A percentile compares a stretch with the other conserved stretches of the same genome.
Conservation (phyloP, 768 basidiomycete genomes). For the Fomitopsis pulvina region DNA sequence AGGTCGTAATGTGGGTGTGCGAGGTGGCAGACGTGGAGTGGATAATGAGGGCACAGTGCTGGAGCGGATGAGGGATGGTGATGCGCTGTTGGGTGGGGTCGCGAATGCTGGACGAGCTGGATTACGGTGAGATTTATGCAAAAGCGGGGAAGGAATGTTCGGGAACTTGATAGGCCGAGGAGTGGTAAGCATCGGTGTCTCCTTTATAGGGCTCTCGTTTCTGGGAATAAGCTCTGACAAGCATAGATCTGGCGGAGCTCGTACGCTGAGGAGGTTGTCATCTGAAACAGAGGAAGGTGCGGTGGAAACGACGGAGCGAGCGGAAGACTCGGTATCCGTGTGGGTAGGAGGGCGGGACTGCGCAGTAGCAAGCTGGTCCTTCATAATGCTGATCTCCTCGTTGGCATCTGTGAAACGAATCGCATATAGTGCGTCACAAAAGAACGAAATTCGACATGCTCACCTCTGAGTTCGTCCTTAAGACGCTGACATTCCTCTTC, state of each 20-base stretch:
- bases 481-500: constrained; percentile 90
- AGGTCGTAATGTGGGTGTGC: constrained; percentile 26
- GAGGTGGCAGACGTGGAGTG: constrained; percentile 32
- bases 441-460: constrained; percentile 8
- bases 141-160: constrained; percentile 13
- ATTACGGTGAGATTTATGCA: constrained; percentile 47
- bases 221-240: constrained; percentile 48
- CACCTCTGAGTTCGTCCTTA: constrained; percentile 91
- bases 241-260: constrained; percentile 54
- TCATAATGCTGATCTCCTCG: constrained; percentile 77
- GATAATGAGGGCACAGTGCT: constrained; percentile 48
- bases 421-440: background rate
- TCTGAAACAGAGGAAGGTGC: constrained; percentile 34
- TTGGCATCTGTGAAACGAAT: constrained; percentile 59
- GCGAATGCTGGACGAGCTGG: constrained; percentile 32
- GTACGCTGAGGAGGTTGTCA: constrained; percentile 53
- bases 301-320: constrained; percentile 20
- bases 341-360: constrained; percentile 22
- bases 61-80: constrained; percentile 50
- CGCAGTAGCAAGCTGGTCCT: constrained; percentile 56
- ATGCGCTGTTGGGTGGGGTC: constrained; percentile 32
- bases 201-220: constrained; percentile 31
- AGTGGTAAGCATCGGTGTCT: constrained; percentile 23
- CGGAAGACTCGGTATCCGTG: constrained; percentile 2
- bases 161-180: constrained; percentile 10